Evolutionary conservation across 2,329 filamentous ascomycete genomes (phyloP), one percentile per base, ranked within the genome.

Genomic region (Hypoxylon sp.): DNA sequence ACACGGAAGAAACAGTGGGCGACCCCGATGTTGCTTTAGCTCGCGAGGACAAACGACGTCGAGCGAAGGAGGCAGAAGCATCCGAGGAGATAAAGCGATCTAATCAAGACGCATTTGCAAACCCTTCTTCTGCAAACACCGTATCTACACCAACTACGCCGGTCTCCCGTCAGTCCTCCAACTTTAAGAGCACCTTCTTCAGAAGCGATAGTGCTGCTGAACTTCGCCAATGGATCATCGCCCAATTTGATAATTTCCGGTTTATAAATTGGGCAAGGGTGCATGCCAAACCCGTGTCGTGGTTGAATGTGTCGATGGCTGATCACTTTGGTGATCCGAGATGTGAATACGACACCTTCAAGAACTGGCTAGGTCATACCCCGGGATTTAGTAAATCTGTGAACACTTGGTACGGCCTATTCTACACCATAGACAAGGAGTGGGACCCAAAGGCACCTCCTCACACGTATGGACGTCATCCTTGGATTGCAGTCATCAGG

Each of bases 401-500:
- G 21, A 81, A 82, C 43, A 81, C 81, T 1, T 82, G 80, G 65
- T 61, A 79, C 1, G 85, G 83, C 0, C 72, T 88, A 5, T 89
- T 88, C 70, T 86, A 86, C 69, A 87, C 84, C 0, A 76, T 80
- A 14, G 78, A 81, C 6, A 79, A 77, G 11, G 73, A 76, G 0
- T 82, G 80, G 80, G 75, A 80, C 43, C 61, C 71, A n/a, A 38
- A 67, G 21, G 41, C 60, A 52, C 69, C 74, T 25, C 49, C 72
- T n/a, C 28, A 58, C 5, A 63, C 32, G 11, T 76, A 77, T 21
- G 58, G 56, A 14, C 80, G 82, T 9, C 81, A 83, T 48, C 84
- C 87, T 0, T 89, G 86, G 86, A 68, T 88, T 34, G 84, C 78
- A 0, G 72, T 86, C 13, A 82, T 82, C 63, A 82, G 87, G 10